These are phyloP conservation scores for Gastrolobium bilobum DNA, from an alignment of 306 rosid genomes.

Conservation along the genomic window DNA sequence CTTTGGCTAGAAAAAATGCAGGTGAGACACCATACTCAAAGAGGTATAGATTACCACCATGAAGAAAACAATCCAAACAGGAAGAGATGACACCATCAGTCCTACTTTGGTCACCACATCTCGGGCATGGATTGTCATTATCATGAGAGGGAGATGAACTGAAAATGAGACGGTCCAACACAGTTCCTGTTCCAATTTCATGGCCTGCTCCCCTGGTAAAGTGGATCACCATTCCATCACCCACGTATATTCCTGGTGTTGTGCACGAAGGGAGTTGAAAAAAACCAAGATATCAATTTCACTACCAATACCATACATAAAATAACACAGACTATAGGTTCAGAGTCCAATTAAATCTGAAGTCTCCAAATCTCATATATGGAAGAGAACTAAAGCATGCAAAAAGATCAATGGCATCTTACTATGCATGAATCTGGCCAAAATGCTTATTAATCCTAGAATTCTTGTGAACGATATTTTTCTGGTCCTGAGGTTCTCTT, in stretches of 20 bases:
- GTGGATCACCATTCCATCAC: conserved; percentile 80
- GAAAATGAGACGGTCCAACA: conserved; percentile 63
- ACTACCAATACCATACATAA: conserved; percentile 5
- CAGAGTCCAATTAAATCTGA: conserved; percentile 20
- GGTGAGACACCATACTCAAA: conserved; percentile 73
- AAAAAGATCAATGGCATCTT: conserved; percentile 24
- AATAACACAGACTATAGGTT: conserved; percentile 19
- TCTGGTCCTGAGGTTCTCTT: background rate
- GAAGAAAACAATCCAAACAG: conserved; percentile 86
- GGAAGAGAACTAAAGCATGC: background rate
- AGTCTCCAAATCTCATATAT: background rate
- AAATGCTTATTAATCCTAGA: conserved; percentile 23
- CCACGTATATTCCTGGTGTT: conserved; percentile 73
- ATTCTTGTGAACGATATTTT: background rate
- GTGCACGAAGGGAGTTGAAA: conserved; percentile 37
- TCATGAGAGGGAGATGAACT: conserved; percentile 68
- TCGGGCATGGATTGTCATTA: conserved; percentile 70
- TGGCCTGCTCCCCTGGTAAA: conserved; percentile 88
- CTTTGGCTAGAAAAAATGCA: conserved; percentile 69
- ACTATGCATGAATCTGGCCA: conserved; percentile 9
- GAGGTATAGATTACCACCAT: conserved; percentile 70
- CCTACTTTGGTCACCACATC: conserved; percentile 65
- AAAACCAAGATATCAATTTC: conserved; percentile 34
- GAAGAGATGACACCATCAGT: conserved; percentile 78
- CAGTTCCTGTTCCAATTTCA: conserved; percentile 77